Conservation (phyloP, 805 yeast species). For the Candida adriatica region DNA sequence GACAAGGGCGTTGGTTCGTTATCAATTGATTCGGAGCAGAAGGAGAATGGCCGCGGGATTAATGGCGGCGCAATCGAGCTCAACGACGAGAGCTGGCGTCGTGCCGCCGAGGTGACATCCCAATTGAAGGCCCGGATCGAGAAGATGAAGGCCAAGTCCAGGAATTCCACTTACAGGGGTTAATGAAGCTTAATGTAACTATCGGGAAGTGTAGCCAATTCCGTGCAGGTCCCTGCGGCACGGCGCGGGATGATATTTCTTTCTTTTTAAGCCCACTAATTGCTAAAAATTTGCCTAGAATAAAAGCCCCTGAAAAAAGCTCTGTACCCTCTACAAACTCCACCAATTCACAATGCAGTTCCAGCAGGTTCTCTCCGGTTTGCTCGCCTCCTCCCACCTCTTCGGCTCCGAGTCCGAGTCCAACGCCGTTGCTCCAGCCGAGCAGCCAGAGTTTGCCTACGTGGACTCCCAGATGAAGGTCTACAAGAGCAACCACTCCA, state of each 20-base stretch:
- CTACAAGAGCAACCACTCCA: constrained; percentile 15
- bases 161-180: constrained; percentile 13
- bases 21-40: constrained; percentile 23
- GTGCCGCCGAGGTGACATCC: constrained; percentile 85
- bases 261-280: neutral
- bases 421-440: constrained; percentile 5
- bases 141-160: constrained; percentile 69
- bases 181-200: no score
- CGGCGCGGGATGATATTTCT: no score
- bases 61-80: constrained; percentile 21
- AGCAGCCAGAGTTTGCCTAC: constrained; percentile 15
- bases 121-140: constrained; percentile 83
- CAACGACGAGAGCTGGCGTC: constrained; percentile 72
- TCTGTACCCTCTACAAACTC: no score
- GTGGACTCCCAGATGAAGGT: constrained; percentile 11
- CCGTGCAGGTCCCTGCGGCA: no score
- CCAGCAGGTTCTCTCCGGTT: constrained; percentile 25
- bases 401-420: constrained; percentile 9
- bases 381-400: constrained; percentile 21
- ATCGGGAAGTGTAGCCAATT: no score
- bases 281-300: neutral
- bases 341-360: constrained; percentile 20
- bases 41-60: constrained; percentile 15
- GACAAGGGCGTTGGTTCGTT: constrained; percentile 23
- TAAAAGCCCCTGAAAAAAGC: no score